Evolutionary conservation across 768 basidiomycete species (phyloP).

Genomic region (Pleurotus pulmonarius): DNA sequence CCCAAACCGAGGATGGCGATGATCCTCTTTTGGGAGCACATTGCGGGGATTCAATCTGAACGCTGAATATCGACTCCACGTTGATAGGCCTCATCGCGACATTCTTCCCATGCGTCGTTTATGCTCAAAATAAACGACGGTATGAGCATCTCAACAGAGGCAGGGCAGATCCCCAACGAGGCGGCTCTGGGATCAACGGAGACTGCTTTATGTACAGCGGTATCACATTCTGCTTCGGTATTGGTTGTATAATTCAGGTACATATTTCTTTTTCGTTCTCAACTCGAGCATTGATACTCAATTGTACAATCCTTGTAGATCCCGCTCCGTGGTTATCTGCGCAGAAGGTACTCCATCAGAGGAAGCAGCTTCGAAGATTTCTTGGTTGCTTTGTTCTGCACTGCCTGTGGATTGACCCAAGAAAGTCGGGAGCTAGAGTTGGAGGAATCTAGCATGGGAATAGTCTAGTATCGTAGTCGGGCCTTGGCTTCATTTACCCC

Average conservation of each 20-base stretch:
- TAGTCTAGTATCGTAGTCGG: no score
- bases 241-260: conserved; percentile 26
- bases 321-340: conserved; percentile 31
- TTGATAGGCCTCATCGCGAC: conserved; percentile 22
- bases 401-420: conserved; percentile 45
- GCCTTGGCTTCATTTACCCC: no score
- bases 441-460: conserved; percentile 19
- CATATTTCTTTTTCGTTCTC: not conserved
- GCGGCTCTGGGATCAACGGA: conserved; percentile 26
- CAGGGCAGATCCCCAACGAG: conserved; percentile 29
- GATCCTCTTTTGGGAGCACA: no score
- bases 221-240: conserved; percentile 24
- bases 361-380: conserved; percentile 42
- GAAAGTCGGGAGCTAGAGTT: conserved; percentile 43
- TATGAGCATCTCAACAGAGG: conserved; percentile 26
- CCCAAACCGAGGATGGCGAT: no score
- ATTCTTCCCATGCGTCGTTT: conserved; percentile 35
- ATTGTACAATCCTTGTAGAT: no score
- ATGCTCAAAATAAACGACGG: conserved; percentile 32
- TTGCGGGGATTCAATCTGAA: no score
- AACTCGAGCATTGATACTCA: no score
- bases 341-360: conserved; percentile 41
- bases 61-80: no score
- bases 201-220: conserved; percentile 35
- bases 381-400: conserved; percentile 34